Percentiles rank a stretch among this genome's conserved stretches.
phyloP scores from a whole-genome alignment of 2,329 filamentous ascomycete species.

The Colletotrichum sp. region DNA sequence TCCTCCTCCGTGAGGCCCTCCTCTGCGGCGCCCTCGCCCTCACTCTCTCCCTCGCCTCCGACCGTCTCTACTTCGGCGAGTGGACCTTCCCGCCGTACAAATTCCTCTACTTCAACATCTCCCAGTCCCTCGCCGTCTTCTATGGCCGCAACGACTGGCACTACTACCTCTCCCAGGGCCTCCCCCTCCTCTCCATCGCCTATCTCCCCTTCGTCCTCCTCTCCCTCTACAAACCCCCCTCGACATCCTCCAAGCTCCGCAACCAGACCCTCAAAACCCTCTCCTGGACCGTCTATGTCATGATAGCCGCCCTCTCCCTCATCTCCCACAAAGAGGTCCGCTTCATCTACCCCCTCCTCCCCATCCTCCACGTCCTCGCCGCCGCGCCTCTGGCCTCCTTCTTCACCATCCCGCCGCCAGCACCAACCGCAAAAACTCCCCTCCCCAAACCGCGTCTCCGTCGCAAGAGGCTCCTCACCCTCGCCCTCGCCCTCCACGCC shows the following conservation, averaged over 20 bases:
- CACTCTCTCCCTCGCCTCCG: slow-evolving; percentile 67
- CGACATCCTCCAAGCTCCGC: slow-evolving; percentile 35
- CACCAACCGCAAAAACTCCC: slow-evolving; percentile 28
- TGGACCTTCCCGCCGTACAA: slow-evolving; percentile 90
- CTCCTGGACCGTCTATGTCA: slow-evolving; percentile 62
- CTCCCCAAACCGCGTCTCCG: slow-evolving; percentile 40
- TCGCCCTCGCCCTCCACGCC: slow-evolving; percentile 69
- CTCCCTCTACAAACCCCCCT: slow-evolving; percentile 62
- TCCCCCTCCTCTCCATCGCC: slow-evolving; percentile 86
- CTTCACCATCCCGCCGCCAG: slow-evolving; percentile 54
- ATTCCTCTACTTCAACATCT: slow-evolving; percentile 90
- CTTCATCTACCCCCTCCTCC: slow-evolving; percentile 93
- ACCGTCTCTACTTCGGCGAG: slow-evolving; percentile 79
- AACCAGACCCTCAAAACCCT: slow-evolving; percentile 47
- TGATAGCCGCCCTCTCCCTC: slow-evolving; percentile 69
- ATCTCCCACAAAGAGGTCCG: slow-evolving; percentile 97
- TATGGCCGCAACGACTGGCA: slow-evolving; percentile 91
- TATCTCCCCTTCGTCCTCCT: slow-evolving; percentile 76
- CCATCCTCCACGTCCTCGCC: slow-evolving; percentile 81
- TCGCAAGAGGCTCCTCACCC: slow-evolving; percentile 61
- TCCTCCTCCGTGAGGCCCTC: slow-evolving; percentile 67
- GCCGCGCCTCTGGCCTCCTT: slow-evolving; percentile 71
- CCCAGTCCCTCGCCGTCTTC: slow-evolving; percentile 86
- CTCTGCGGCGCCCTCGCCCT: slow-evolving; percentile 70
- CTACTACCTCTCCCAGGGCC: slow-evolving; percentile 90